Conservation (phyloP, 176 grass and related monocot species). For the Avena eriantha region DNA sequence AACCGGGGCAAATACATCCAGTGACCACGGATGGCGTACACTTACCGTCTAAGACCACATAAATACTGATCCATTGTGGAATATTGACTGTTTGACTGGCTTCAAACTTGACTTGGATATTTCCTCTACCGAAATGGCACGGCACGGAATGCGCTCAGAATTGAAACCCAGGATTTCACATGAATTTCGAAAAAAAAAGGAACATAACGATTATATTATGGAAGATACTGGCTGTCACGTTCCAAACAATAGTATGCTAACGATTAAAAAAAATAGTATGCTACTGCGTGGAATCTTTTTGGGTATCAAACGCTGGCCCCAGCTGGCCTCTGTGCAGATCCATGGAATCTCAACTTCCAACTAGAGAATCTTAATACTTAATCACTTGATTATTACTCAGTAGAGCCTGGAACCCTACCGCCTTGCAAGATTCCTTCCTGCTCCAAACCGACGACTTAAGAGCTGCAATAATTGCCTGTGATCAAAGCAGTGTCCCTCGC, state of each 20-base stretch:
- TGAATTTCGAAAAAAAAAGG: background rate
- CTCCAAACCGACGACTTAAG: background rate
- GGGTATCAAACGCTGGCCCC: background rate
- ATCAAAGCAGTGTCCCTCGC: background rate
- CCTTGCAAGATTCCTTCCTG: background rate
- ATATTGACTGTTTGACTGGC: background rate
- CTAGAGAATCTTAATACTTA: background rate
- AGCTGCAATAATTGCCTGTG: conserved; percentile 13
- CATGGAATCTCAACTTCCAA: conserved; percentile 28
- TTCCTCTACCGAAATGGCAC: background rate
- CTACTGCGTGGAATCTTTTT: background rate
- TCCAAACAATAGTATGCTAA: background rate
- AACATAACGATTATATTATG: background rate
- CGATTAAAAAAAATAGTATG: too few species aligned
- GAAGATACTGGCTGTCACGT: background rate
- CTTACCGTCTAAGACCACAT: background rate
- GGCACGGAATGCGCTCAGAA: background rate
- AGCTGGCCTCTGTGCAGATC: conserved; percentile 6
- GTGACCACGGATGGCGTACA: background rate
- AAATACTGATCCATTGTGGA: background rate
- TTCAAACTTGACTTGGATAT: conserved; percentile 3
- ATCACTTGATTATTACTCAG: background rate
- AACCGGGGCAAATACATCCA: background rate
- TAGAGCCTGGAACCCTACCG: background rate
- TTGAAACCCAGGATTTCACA: background rate